Conservation (phyloP, 2,329 filamentous ascomycete species). For the Colletotrichum melonis region DNA sequence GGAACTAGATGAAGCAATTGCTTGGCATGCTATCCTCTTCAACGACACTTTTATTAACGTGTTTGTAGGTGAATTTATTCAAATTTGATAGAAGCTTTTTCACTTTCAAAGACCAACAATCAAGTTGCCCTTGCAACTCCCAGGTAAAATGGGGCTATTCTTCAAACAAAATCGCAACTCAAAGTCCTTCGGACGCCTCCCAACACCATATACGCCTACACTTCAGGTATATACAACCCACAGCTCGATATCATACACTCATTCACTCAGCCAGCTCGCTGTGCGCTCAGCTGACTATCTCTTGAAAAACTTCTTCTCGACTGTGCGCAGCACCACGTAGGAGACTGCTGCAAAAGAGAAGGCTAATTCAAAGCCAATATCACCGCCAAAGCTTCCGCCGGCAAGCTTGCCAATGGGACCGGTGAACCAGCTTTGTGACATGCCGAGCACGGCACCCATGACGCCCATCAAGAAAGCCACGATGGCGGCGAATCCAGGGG, state of each 20-base stretch:
- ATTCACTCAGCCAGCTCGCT: no score
- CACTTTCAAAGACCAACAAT: not conserved
- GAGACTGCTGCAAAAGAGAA: conserved; percentile 68
- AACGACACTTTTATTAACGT: not conserved
- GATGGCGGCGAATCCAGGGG: conserved; percentile 72
- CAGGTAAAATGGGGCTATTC: no score
- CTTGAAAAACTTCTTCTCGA: conserved; percentile 54
- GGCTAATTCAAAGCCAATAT: conserved; percentile 70
- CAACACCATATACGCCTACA: not conserved
- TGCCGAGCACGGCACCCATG: conserved; percentile 74
- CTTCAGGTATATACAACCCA: not conserved
- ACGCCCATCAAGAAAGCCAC: conserved; percentile 73
- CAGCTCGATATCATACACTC: conserved; percentile 4
- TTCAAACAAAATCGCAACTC: no score
- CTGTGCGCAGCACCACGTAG: conserved; percentile 62
- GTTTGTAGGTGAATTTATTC: not conserved
- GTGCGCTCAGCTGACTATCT: conserved; percentile 41
- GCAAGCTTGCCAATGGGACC: conserved; percentile 74
- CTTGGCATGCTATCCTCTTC: not conserved
- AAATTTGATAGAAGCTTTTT: not conserved
- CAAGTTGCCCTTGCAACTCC: not conserved
- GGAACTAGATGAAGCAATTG: not conserved
- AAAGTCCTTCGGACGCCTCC: not conserved
- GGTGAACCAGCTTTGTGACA: conserved; percentile 76
- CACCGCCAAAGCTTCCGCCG: conserved; percentile 59